Evolutionary conservation across 106 monocot genomes (phyloP).

Genomic region (Acanthochlamys bracteata): DNA sequence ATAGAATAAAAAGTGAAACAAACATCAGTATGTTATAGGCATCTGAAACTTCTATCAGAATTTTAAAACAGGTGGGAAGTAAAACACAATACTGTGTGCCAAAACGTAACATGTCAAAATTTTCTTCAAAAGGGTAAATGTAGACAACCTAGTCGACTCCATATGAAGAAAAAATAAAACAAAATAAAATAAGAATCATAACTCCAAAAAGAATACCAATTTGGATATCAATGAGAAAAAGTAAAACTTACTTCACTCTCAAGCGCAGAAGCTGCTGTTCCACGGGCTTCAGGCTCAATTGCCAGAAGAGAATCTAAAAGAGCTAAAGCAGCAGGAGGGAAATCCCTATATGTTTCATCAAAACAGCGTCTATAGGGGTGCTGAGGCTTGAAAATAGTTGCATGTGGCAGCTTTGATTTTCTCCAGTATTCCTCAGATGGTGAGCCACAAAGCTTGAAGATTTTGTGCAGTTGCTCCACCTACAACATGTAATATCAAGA

Average conservation of each 20-base stretch:
- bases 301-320: slow-evolving; percentile 46
- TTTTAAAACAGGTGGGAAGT: no score
- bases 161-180: no score
- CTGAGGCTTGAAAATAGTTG: slow-evolving; percentile 54
- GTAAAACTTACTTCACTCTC: slow-evolving; percentile 32
- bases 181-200: no score
- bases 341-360: slow-evolving; percentile 46
- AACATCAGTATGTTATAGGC: no score
- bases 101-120: no score
- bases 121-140: no score
- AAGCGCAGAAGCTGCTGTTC: slow-evolving; percentile 55
- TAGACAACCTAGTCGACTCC: no score
- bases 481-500: slow-evolving; percentile 2
- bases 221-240: neutral
- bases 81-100: no score
- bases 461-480: slow-evolving; percentile 71
- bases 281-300: slow-evolving; percentile 43
- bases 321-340: slow-evolving; percentile 35
- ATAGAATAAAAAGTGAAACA: no score
- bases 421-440: slow-evolving; percentile 52
- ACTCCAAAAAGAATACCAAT: no score
- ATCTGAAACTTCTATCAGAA: no score
- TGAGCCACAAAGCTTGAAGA: slow-evolving; percentile 66
- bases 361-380: slow-evolving; percentile 36
- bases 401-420: slow-evolving; percentile 37